Base-by-base conservation (phyloP, 2,329 filamentous ascomycete genomes). In the Fusarium humuli region DNA sequence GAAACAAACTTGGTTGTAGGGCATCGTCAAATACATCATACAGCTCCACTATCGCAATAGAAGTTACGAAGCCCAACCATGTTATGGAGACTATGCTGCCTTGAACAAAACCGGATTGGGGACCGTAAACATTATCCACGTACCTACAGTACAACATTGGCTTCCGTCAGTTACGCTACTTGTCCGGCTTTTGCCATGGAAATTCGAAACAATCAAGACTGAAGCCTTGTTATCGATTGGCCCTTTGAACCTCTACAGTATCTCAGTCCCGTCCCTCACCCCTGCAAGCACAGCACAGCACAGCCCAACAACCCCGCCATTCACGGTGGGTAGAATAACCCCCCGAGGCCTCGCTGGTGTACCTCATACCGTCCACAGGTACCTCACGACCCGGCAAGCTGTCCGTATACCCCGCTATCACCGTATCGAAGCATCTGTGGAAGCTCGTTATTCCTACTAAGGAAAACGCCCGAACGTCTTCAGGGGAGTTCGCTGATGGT, bases 331-430 rank as follows among this genome's bases (percentile, higher is more conserved):
- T 55, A 60, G 49, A 61, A 57, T 34, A 25, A 7, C 25, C 47
- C 60, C 47, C 65, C 53, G 44, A 65, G 59, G 30, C 53, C 63
- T 67, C 34, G 47, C 59, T 30, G 53, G 61, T 44, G 25, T 42
- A 40, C 29, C 29, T 30, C 29, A 7, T 29, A 29, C 29, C 29
- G 11, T n/a, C n/a, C n/a, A n/a, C n/a, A n/a, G n/a, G n/a, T 13
- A 32, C 54, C 40, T 62, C 40, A 45, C 42, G 60, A 41, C 54
- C 61, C 69, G 67, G 71, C 60, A 73, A 72, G 59, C 65, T 62
- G 62, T 61, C 66, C 65, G 70, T 60, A 73, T 72, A 75, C 73
- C 73, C 73, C 73, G 70, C 73, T 75, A 75, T 68, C 70, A 50
- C 68, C 60, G 65, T 73, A 63, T 75, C 60, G 73, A 75, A 75